These are phyloP conservation scores for Calocera viscosa DNA, from an alignment of 768 basidiomycete species.

Conservation along the genomic window DNA sequence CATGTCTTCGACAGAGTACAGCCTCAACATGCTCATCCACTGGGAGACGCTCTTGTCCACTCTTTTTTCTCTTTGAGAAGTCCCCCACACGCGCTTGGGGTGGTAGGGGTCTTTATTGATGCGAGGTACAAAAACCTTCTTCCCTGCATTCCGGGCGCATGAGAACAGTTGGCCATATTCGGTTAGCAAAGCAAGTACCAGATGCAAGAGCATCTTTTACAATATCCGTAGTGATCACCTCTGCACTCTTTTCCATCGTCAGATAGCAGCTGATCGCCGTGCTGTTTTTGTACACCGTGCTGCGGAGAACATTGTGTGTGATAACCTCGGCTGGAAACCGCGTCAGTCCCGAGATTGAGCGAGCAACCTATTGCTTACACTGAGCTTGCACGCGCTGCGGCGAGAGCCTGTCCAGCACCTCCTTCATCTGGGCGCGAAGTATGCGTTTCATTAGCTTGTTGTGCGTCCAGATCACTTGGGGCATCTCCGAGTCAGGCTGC, in stretches of 20 bases:
- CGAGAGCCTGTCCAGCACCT: not conserved
- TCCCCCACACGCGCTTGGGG: not conserved
- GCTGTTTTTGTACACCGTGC: not conserved
- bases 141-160: not conserved
- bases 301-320: not conserved
- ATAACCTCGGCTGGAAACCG: not conserved
- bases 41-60: no score
- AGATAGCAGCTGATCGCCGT: not conserved
- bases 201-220: not conserved
- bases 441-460: not conserved
- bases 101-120: not conserved
- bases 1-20: not conserved
- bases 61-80: not conserved
- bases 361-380: not conserved
- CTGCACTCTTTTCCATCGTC: not conserved
- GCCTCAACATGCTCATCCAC: slow-evolving; percentile 5
- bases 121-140: not conserved
- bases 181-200: not conserved
- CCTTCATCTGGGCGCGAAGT: not conserved
- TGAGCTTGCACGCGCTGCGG: not conserved
- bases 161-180: no score
- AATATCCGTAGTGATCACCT: not conserved
- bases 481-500: not conserved
- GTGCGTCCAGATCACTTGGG: not conserved
- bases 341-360: not conserved